Percentiles rank a stretch among this genome's conserved stretches.
These are phyloP conservation scores for Xylariaceae sp. DNA, from an alignment of 2,329 filamentous ascomycete species.

Conservation along the genomic window DNA sequence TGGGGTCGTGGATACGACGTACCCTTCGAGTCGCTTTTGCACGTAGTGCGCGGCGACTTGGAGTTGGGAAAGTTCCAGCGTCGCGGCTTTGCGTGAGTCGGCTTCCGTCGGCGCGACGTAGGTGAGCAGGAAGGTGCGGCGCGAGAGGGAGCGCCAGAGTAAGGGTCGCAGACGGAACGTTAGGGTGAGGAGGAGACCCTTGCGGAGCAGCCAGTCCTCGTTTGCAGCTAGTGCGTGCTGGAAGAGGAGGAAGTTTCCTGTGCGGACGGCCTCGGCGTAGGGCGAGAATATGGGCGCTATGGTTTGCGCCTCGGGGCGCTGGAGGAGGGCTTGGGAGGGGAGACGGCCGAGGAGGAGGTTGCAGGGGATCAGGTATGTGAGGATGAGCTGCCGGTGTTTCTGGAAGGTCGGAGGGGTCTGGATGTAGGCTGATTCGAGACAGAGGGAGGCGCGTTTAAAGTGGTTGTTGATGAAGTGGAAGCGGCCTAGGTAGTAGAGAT, in stretches of 20 bases:
- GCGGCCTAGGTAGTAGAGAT: slow-evolving; percentile 88
- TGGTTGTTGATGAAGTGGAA: slow-evolving; percentile 84
- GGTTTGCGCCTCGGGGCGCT: slow-evolving; percentile 62
- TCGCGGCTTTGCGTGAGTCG: slow-evolving; percentile 60
- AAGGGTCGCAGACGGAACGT: slow-evolving; percentile 72
- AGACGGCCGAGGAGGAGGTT: slow-evolving; percentile 84
- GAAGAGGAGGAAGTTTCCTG: slow-evolving; percentile 70
- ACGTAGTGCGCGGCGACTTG: slow-evolving; percentile 58
- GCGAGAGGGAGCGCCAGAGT: slow-evolving; percentile 76
- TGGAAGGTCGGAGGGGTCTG: slow-evolving; percentile 59
- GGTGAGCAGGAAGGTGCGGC: slow-evolving; percentile 71
- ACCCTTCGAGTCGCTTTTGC: slow-evolving; percentile 59
- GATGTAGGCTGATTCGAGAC: slow-evolving; percentile 72
- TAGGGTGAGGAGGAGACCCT: slow-evolving; percentile 70
- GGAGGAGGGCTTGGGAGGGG: slow-evolving; percentile 61
- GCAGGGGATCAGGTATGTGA: slow-evolving; percentile 75
- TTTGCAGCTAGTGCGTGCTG: slow-evolving; percentile 60
- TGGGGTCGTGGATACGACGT: slow-evolving; percentile 34
- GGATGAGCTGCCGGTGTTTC: slow-evolving; percentile 70
- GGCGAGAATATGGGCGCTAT: slow-evolving; percentile 65
- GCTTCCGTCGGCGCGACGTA: slow-evolving; percentile 62
- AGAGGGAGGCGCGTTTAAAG: slow-evolving; percentile 69
- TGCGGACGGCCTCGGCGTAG: slow-evolving; percentile 64
- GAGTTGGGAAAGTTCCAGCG: slow-evolving; percentile 66
- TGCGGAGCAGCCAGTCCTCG: slow-evolving; percentile 68